Evolutionary conservation across 495 filamentous ascomycete species (phyloP), one percentile per base, ranked within the genome.

Genomic region (Daldinia decipiens): DNA sequence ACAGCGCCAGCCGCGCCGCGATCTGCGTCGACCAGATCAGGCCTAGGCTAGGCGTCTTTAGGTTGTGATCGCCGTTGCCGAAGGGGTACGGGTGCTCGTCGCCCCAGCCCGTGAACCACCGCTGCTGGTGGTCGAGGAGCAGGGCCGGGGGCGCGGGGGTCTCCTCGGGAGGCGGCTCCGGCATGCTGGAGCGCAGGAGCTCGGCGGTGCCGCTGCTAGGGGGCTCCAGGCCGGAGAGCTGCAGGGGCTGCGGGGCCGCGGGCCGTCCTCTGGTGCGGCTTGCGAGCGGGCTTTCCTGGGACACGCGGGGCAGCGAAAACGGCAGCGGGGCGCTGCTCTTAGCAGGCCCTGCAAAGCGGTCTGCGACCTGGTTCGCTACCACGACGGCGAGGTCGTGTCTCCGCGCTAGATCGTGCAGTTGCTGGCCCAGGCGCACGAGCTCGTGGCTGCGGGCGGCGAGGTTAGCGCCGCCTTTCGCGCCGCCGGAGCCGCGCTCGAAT

Each of bases 81-180:
- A 64, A 57, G 24, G 12, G 7, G 32, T 67, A 67, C 12, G 64
- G 64, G 47, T 67, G 45, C 50, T 31, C 64, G 75, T 94, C 91
- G 24, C 93, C 93, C 94, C 95, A 99, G 39, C 95, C 95, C 2
- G 92, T 95, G 78, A 97, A 97, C 86, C 92, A 99, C 7, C 90
- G 87, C 74, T 96, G 91, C 78, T 99, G 95, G 77, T 96, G 92
- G 65, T 93, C 87, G 15, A 98, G 86, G n/a, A 84, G 85, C 36
- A 96, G 82, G 13, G 77, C 87, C 74, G 75, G 85, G 79, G 56
- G 87, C 68, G 76, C 75, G 17, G 67, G 52, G 29, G 72, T 34
- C 32, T 73, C 67, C 7, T 76, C 70, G 15, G 53, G 17, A 3
- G 50, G 50, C 9, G 50, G 50, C 56, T 67, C 58, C 11, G 79